Base-by-base conservation (phyloP, 148 eudicot species). In the Euryodendron excelsum region DNA sequence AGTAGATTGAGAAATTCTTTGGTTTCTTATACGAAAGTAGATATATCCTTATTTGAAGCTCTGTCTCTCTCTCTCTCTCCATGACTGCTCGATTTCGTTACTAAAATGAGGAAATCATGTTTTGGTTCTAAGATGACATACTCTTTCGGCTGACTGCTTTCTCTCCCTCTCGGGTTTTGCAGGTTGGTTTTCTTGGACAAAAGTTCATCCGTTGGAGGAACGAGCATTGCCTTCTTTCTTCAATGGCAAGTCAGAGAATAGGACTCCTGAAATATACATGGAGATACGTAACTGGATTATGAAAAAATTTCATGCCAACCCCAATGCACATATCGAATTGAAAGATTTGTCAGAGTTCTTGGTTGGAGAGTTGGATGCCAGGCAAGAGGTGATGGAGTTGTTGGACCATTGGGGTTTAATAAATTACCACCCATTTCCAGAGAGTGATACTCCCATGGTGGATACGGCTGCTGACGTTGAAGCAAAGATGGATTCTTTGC, bases 111-210 rank as follows among this genome's bases (percentile, higher is more conserved):
- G n/a, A n/a, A n/a, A n/a, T n/a, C n/a, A n/a, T n/a, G n/a, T n/a
- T n/a, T n/a, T n/a, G n/a, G n/a, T n/a, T n/a, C n/a, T n/a, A n/a
- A n/a, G n/a, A n/a, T n/a, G n/a, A n/a, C n/a, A n/a, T n/a, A n/a
- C n/a, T n/a, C n/a, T n/a, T n/a, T n/a, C n/a, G n/a, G n/a, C n/a
- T n/a, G n/a, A n/a, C n/a, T n/a, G n/a, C n/a, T n/a, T n/a, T n/a
- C n/a, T n/a, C n/a, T n/a, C n/a, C n/a, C n/a, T n/a, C n/a, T n/a
- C n/a, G n/a, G n/a, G n/a, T n/a, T n/a, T 17, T 88, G 67, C 78
- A 96, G 99, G 98, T 84, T 96, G 99, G 99, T 96, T 93, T 87
- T 93, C 93, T 47, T 96, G 99, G 99, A 86, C 86, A 34, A 84
- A 81, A 65, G 52, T 93, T 84, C 99, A 96, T 79, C 88, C 90